These are phyloP conservation scores for Aotearoamyces nothofagi DNA, from an alignment of 2,329 filamentous ascomycete species.

Conservation along the genomic window DNA sequence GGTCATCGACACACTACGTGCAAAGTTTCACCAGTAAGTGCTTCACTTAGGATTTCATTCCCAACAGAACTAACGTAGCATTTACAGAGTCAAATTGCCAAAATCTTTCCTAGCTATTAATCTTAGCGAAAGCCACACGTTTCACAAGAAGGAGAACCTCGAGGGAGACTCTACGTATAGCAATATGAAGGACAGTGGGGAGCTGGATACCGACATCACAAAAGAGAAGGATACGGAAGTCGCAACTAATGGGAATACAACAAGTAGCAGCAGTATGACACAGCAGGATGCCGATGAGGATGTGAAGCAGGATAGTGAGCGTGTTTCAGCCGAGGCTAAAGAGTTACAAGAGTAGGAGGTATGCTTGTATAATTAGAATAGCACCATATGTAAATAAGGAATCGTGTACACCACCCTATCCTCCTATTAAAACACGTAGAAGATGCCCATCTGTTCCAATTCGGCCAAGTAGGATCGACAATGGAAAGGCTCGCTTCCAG, in stretches of 20 bases:
- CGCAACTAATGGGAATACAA: background rate
- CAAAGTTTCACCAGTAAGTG: constrained; percentile 84
- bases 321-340: too few species aligned
- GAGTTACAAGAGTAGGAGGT: too few species aligned
- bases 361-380: too few species aligned
- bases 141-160: constrained; percentile 16
- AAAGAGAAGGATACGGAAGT: background rate
- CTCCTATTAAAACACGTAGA: too few species aligned
- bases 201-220: background rate
- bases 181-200: too few species aligned
- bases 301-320: too few species aligned
- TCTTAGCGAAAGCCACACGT: constrained; percentile 19
- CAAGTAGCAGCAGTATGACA: background rate
- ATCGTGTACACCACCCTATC: too few species aligned
- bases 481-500: too few species aligned
- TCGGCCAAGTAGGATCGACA: too few species aligned
- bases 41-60: background rate
- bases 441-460: too few species aligned
- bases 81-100: constrained; percentile 19
- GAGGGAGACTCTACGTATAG: constrained; percentile 3
- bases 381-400: too few species aligned
- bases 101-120: constrained; percentile 22
- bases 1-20: constrained; percentile 87
- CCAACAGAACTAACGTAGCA: constrained; percentile 5
- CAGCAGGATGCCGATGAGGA: too few species aligned